phyloP scores from a whole-genome alignment of 495 filamentous ascomycete genomes.

The Aspergillus incahuasiensis region DNA sequence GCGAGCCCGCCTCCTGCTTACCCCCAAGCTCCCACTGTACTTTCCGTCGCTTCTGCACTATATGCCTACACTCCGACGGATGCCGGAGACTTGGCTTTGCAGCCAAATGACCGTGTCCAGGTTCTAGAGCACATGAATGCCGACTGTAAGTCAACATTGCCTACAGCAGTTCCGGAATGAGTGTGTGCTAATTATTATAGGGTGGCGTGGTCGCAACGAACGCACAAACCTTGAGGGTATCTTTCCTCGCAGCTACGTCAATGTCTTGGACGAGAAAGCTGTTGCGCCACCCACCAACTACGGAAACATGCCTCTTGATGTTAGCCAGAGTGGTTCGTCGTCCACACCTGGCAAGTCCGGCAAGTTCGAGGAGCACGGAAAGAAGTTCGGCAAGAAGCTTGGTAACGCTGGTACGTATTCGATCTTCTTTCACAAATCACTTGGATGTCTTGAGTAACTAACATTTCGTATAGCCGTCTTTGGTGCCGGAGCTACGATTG shows the following conservation, averaged over 20 bases:
- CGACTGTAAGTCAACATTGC: conserved; percentile 60
- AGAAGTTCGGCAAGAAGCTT: conserved; percentile 56
- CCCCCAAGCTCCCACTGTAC: conserved; percentile 50
- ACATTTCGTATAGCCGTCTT: conserved; percentile 53
- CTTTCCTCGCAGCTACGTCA: conserved; percentile 88
- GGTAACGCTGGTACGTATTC: conserved; percentile 49
- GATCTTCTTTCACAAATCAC: neutral
- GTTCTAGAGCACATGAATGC: conserved; percentile 89
- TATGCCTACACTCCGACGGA: conserved; percentile 79
- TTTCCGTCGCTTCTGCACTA: conserved; percentile 72
- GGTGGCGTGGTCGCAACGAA: conserved; percentile 79
- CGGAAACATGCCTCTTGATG: conserved; percentile 50
- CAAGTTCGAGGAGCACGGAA: conserved; percentile 51
- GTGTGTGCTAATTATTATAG: conserved; percentile 29
- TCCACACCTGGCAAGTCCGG: conserved; percentile 25
- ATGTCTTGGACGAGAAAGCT: conserved; percentile 46
- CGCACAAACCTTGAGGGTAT: conserved; percentile 81
- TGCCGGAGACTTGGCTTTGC: conserved; percentile 70
- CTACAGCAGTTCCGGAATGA: neutral
- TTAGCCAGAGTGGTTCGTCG: conserved; percentile 41
- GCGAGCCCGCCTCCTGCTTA: conserved; percentile 49
- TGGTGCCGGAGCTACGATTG: conserved; percentile 84
- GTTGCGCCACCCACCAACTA: conserved; percentile 36
- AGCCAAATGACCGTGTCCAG: conserved; percentile 68
- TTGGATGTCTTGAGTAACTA: neutral